Conservation (phyloP, 352 stramenopile genomes). For the Pythium utonaiense region DNA sequence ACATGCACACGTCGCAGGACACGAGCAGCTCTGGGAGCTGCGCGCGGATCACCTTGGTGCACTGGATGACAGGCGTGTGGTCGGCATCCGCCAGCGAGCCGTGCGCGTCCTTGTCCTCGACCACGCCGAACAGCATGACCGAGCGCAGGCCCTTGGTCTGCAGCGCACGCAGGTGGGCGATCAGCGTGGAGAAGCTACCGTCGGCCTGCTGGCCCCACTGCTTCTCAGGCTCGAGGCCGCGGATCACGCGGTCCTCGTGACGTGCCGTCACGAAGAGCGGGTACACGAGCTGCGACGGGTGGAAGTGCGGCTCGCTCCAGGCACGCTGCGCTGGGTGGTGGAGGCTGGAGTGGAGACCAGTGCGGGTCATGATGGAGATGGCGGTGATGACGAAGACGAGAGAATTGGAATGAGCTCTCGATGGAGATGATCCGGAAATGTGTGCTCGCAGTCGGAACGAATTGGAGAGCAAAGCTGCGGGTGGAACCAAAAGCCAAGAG, state of each 20-base stretch:
- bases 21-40: conserved; percentile 76
- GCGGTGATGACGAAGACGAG: background rate
- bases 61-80: conserved; percentile 78
- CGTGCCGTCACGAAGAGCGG: conserved; percentile 85
- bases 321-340: conserved; percentile 76
- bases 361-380: conserved; percentile 18
- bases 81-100: conserved; percentile 71
- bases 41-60: conserved; percentile 55
- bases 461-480: background rate
- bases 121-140: conserved; percentile 89
- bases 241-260: conserved; percentile 64
- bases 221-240: conserved; percentile 77
- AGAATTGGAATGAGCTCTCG: background rate
- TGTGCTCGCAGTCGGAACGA: background rate
- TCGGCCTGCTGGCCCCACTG: conserved; percentile 77
- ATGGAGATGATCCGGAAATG: background rate
- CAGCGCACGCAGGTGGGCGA: conserved; percentile 66
- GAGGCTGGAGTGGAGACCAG: conserved; percentile 70
- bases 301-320: conserved; percentile 85
- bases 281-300: conserved; percentile 88
- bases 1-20: conserved; percentile 88
- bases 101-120: conserved; percentile 76
- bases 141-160: conserved; percentile 72
- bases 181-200: conserved; percentile 64
- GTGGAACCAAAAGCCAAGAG: background rate